phyloP scores from a whole-genome alignment of 176 grass and related monocot species.

The Poa annua region DNA sequence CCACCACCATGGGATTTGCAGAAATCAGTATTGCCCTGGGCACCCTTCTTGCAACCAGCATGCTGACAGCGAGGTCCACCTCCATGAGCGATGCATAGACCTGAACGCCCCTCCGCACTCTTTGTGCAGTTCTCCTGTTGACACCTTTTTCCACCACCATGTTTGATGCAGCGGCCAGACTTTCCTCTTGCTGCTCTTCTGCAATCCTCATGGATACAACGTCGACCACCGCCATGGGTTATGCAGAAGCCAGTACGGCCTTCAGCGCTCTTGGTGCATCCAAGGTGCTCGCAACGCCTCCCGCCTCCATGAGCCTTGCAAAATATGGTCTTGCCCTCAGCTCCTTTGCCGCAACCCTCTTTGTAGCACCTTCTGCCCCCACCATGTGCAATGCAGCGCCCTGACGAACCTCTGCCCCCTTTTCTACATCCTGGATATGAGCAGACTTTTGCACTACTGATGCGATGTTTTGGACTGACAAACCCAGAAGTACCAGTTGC shows the following conservation, averaged over 20 bases:
- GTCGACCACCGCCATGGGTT: slow-evolving; percentile 72
- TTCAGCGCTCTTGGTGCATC: slow-evolving; percentile 90
- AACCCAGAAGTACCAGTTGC: slow-evolving; percentile 46
- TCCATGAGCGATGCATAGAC: slow-evolving; percentile 83
- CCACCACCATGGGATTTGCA: slow-evolving; percentile 92
- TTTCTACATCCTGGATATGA: slow-evolving; percentile 64
- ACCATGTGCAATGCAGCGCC: slow-evolving; percentile 82
- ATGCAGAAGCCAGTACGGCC: slow-evolving; percentile 83
- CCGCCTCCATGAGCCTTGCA: slow-evolving; percentile 95
- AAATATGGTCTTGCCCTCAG: slow-evolving; percentile 84
- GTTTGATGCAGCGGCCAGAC: slow-evolving; percentile 76
- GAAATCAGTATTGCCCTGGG: slow-evolving; percentile 74
- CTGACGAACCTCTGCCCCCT: slow-evolving; percentile 89
- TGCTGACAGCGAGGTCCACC: slow-evolving; percentile 73
- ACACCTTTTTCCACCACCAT: slow-evolving; percentile 93
- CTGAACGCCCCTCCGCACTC: slow-evolving; percentile 76
- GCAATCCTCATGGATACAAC: slow-evolving; percentile 69
- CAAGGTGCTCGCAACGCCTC: slow-evolving; percentile 62
- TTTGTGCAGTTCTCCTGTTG: slow-evolving; percentile 61
- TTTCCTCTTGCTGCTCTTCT: slow-evolving; percentile 70
- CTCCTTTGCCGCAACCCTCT: slow-evolving; percentile 78
- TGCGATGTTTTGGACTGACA: slow-evolving; percentile 47
- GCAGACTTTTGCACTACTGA: slow-evolving; percentile 63
- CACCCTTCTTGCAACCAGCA: slow-evolving; percentile 63
- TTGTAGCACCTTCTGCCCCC: slow-evolving; percentile 81